phyloP scores from a whole-genome alignment of 257 asterid genomes.

The Salvia rosmarinus region DNA sequence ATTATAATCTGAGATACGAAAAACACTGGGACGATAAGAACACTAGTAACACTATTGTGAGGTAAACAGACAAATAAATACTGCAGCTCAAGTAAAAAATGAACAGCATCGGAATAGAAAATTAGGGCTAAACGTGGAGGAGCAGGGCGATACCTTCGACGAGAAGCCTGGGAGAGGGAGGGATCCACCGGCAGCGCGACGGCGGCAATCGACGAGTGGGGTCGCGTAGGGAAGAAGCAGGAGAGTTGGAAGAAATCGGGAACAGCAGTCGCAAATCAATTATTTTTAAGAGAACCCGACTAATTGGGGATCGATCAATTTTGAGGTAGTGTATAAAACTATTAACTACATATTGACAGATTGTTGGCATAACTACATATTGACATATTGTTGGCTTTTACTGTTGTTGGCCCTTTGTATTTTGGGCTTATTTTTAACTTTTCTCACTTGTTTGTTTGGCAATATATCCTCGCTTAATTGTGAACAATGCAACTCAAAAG shows the following conservation, averaged over 20 bases:
- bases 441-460: no score
- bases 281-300: neutral
- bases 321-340: neutral
- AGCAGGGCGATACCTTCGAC: conserved; percentile 22
- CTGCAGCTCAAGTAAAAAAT: conserved; percentile 11
- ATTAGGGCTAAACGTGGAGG: conserved; percentile 29
- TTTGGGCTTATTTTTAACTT: no score
- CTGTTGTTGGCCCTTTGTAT: no score
- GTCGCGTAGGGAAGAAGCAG: conserved; percentile 44
- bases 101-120: conserved; percentile 10
- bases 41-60: neutral
- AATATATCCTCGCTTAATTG: no score
- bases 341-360: neutral
- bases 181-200: conserved; percentile 38
- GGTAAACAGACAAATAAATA: conserved; percentile 17
- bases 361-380: neutral
- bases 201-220: conserved; percentile 34
- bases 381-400: neutral
- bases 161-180: conserved; percentile 15
- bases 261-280: conserved; percentile 20
- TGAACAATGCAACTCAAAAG: no score
- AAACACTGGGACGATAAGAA: neutral
- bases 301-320: conserved; percentile 7
- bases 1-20: neutral
- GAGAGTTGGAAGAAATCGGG: conserved; percentile 25